These are phyloP conservation scores for Saxophila tyrrhenica DNA, from an alignment of 495 filamentous ascomycete genomes.

Conservation along the genomic window DNA sequence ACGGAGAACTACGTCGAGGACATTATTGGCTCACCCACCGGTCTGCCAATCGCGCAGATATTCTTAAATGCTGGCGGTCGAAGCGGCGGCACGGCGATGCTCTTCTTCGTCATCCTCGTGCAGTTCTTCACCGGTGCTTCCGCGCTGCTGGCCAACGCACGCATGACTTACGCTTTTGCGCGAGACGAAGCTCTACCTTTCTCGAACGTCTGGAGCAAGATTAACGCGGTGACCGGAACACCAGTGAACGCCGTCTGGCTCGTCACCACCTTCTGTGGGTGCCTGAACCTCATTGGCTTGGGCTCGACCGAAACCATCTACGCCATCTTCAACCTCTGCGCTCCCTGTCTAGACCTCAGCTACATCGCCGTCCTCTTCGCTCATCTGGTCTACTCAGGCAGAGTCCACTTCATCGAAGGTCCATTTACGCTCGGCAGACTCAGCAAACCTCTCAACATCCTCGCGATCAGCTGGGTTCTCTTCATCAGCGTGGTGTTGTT, in stretches of 20 bases:
- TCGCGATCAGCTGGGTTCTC: slow-evolving; percentile 52
- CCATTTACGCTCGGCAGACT: slow-evolving; percentile 54
- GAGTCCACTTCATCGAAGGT: slow-evolving; percentile 50
- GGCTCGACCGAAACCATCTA: slow-evolving; percentile 55
- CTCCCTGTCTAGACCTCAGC: slow-evolving; percentile 56
- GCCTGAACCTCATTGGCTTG: slow-evolving; percentile 56
- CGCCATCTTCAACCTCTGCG: slow-evolving; percentile 61
- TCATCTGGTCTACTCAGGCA: slow-evolving; percentile 46
- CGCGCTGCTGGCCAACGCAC: slow-evolving; percentile 58
- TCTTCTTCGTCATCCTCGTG: slow-evolving; percentile 57
- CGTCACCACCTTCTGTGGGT: slow-evolving; percentile 50
- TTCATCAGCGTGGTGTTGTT: slow-evolving; percentile 60
- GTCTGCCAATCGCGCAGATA: slow-evolving; percentile 58
- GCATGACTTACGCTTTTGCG: slow-evolving; percentile 65
- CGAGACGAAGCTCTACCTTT: slow-evolving; percentile 60
- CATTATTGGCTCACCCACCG: slow-evolving; percentile 50
- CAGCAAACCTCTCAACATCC: slow-evolving; percentile 46
- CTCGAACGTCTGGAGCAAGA: slow-evolving; percentile 48
- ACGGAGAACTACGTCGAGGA: slow-evolving; percentile 43
- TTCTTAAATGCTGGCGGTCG: slow-evolving; percentile 57
- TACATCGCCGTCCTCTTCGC: slow-evolving; percentile 60
- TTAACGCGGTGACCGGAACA: slow-evolving; percentile 48
- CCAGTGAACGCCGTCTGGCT: slow-evolving; percentile 64
- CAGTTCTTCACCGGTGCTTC: slow-evolving; percentile 64
- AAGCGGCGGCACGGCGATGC: slow-evolving; percentile 52